phyloP scores from a whole-genome alignment of 805 yeast species.

The Sugiyamaella floridensis region DNA sequence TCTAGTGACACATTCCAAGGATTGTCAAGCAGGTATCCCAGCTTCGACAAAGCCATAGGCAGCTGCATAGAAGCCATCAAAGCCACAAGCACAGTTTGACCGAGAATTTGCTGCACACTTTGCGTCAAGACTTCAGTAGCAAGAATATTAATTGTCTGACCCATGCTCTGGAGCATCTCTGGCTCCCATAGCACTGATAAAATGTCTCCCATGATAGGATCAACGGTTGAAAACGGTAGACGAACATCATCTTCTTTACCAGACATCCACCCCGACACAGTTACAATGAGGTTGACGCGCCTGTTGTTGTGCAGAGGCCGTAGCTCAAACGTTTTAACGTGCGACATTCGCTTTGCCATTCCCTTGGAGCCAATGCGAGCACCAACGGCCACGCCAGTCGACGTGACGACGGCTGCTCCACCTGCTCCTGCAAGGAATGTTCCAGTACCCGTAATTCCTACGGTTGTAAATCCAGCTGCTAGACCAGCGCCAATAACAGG shows the following conservation, averaged over 20 bases:
- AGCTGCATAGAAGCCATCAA: constrained; percentile 88
- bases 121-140: constrained; percentile 92
- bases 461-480: constrained; percentile 93
- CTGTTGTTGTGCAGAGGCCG: constrained; percentile 87
- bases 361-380: constrained; percentile 83
- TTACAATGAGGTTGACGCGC: constrained; percentile 76
- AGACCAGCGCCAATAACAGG: constrained; percentile 98
- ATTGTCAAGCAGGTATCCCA: constrained; percentile 84
- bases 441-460: constrained; percentile 90
- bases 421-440: constrained; percentile 95
- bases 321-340: constrained; percentile 89
- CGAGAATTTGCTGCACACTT: constrained; percentile 90
- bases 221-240: constrained; percentile 91
- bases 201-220: constrained; percentile 96
- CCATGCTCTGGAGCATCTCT: constrained; percentile 90
- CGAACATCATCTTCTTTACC: constrained; percentile 93
- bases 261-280: constrained; percentile 97
- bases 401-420: constrained; percentile 89
- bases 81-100: constrained; percentile 82
- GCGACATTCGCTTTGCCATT: constrained; percentile 81
- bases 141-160: constrained; percentile 87
- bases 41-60: constrained; percentile 85
- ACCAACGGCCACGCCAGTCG: constrained; percentile 86
- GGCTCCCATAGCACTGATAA: constrained; percentile 96
- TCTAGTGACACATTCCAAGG: constrained; percentile 98